These are phyloP conservation scores for Combretum micranthum DNA, from an alignment of 345 rosid genomes.

Conservation along the genomic window DNA sequence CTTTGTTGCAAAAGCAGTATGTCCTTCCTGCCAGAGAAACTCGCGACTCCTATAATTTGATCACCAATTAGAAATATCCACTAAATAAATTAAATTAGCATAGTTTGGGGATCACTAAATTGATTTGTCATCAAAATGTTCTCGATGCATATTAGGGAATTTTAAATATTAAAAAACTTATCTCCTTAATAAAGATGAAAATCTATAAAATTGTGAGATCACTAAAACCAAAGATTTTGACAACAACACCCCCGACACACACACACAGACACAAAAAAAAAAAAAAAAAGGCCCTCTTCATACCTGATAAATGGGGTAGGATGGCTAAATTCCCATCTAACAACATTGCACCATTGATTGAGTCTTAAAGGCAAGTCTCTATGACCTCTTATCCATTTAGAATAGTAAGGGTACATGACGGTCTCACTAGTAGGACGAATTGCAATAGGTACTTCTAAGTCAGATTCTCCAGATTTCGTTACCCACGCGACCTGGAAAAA, in stretches of 20 bases:
- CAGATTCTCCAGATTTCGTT: constrained; percentile 84
- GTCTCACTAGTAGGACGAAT: constrained; percentile 99
- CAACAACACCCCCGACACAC: no score
- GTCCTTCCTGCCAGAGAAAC: constrained; percentile 99
- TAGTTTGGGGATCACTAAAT: no score
- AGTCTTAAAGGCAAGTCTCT: constrained; percentile 93
- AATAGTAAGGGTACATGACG: constrained; percentile 93
- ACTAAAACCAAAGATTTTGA: no score
- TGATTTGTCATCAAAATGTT: no score
- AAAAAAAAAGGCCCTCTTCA: constrained; percentile 1
- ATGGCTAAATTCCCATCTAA: constrained; percentile 98
- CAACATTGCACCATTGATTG: constrained; percentile 99
- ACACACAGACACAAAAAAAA: no score
- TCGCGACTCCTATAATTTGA: constrained; percentile 78
- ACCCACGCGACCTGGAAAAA: constrained; percentile 91
- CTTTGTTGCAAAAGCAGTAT: constrained; percentile 87
- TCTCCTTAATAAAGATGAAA: background rate
- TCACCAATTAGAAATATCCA: background rate
- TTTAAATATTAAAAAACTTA: no score
- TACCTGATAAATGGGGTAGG: constrained; percentile 99
- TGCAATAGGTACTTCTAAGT: constrained; percentile 86
- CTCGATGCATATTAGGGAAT: no score
- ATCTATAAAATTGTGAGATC: background rate
- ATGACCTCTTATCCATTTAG: constrained; percentile 98
- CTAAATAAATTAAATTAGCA: no score